phyloP scores from a whole-genome alignment of 1,139 yeast species.

The Citeromyces siamensis region DNA sequence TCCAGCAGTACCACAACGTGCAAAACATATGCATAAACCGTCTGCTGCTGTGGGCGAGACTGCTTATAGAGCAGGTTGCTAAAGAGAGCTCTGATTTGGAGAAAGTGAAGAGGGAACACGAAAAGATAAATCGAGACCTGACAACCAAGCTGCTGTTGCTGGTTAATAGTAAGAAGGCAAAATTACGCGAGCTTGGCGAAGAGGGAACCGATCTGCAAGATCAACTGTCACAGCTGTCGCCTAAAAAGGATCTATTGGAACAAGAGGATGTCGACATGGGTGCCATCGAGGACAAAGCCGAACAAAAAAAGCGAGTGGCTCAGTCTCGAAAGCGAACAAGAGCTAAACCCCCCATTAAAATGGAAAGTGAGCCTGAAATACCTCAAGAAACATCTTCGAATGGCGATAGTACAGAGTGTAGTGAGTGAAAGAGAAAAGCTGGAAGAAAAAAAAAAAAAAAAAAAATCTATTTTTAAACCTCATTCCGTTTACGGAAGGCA shows the following conservation, averaged over 20 bases:
- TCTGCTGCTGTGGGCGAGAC: background rate
- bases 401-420: background rate
- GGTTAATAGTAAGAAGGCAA: slow-evolving; percentile 4
- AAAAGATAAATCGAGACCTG: background rate
- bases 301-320: background rate
- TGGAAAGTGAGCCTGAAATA: background rate
- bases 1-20: background rate
- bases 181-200: slow-evolving; percentile 1
- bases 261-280: slow-evolving; percentile 3
- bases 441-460: background rate
- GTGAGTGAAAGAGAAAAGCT: background rate
- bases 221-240: background rate
- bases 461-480: background rate
- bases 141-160: slow-evolving; percentile 2
- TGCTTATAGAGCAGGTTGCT: background rate
- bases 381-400: background rate
- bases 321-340: background rate
- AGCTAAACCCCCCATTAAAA: no score
- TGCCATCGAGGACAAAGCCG: slow-evolving; percentile 4
- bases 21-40: background rate
- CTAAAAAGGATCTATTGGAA: background rate
- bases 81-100: background rate
- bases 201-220: background rate
- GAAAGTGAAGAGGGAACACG: background rate
- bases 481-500: no score